These are phyloP conservation scores for Alternaria triticimaculans DNA, from an alignment of 2,329 filamentous ascomycete species.

Conservation along the genomic window DNA sequence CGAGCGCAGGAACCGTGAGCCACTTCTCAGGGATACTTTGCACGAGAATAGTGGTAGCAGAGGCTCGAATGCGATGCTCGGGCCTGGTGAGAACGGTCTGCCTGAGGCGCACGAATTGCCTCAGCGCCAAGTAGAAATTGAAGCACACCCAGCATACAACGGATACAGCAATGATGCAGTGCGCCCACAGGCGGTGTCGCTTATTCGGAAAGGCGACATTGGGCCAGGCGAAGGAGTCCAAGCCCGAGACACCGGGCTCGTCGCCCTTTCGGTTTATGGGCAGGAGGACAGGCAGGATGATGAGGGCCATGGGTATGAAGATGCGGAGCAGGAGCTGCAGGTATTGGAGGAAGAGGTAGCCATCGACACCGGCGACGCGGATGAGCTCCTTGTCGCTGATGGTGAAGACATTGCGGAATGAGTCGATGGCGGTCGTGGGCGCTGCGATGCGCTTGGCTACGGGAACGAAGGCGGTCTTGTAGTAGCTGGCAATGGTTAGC, in stretches of 20 bases:
- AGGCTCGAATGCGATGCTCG: conserved; percentile 90
- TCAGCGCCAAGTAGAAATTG: conserved; percentile 84
- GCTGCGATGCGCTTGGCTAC: conserved; percentile 43
- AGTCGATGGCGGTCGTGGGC: conserved; percentile 46
- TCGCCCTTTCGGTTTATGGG: conserved; percentile 82
- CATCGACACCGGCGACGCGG: conserved; percentile 92
- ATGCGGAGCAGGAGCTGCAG: conserved; percentile 86
- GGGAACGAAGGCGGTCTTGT: conserved; percentile 48
- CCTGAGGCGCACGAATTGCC: conserved; percentile 88
- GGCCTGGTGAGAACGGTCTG: conserved; percentile 95
- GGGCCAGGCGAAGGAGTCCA: conserved; percentile 86
- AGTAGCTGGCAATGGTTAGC: conserved; percentile 40
- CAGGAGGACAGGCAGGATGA: conserved; percentile 84
- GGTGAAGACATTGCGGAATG: conserved; percentile 62
- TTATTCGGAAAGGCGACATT: conserved; percentile 73
- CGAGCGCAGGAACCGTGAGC: conserved; percentile 81
- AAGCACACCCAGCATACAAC: conserved; percentile 85
- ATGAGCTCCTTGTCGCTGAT: conserved; percentile 84
- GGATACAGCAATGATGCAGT: conserved; percentile 77
- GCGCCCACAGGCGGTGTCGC: conserved; percentile 78
- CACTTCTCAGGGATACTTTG: conserved; percentile 90
- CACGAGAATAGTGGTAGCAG: conserved; percentile 93
- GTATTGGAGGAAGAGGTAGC: conserved; percentile 97
- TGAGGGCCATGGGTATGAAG: conserved; percentile 78
- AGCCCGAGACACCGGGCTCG: conserved; percentile 55